phyloP scores from a whole-genome alignment of 2,329 filamentous ascomycete species.

The Coniochaeta sp. region DNA sequence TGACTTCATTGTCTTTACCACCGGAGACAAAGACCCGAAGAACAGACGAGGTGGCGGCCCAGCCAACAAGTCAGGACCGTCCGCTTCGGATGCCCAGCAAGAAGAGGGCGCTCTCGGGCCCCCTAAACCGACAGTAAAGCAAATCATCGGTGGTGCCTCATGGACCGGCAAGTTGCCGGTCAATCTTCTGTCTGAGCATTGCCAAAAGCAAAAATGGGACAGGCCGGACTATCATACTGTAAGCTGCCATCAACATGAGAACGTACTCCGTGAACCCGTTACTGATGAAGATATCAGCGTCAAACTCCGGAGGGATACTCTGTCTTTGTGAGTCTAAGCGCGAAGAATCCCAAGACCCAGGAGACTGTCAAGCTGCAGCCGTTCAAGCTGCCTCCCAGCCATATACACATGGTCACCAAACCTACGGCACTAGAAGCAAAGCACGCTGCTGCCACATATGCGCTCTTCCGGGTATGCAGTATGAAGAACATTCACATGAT shows the following conservation, averaged over 20 bases:
- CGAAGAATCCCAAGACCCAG: slow-evolving; percentile 73
- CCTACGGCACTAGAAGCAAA: slow-evolving; percentile 81
- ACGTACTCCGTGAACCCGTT: background rate
- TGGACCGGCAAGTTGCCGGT: slow-evolving; percentile 98
- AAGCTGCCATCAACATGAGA: slow-evolving; percentile 20
- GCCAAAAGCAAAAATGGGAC: slow-evolving; percentile 92
- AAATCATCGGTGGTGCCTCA: slow-evolving; percentile 86
- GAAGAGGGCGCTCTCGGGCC: slow-evolving; percentile 27
- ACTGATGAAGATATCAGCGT: slow-evolving; percentile 26
- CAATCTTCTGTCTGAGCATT: slow-evolving; percentile 88
- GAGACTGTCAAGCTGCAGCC: slow-evolving; percentile 69
- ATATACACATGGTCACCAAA: slow-evolving; percentile 68
- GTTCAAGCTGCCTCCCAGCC: slow-evolving; percentile 69
- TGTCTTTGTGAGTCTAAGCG: slow-evolving; percentile 72
- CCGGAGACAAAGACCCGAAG: slow-evolving; percentile 47
- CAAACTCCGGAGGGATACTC: slow-evolving; percentile 69
- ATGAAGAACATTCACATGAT: slow-evolving; percentile 96
- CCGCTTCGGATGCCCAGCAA: slow-evolving; percentile 2
- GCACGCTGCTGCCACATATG: slow-evolving; percentile 89
- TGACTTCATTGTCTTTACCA: slow-evolving; percentile 49
- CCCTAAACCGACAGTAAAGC: slow-evolving; percentile 59
- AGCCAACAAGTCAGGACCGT: background rate
- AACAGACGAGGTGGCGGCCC: slow-evolving; percentile 27
- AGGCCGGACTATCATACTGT: slow-evolving; percentile 86
- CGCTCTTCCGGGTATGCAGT: slow-evolving; percentile 82